A percentile compares a stretch with the other conserved stretches of the same genome.
phyloP scores from a whole-genome alignment of 257 asterid species.

The Catharanthus roseus region DNA sequence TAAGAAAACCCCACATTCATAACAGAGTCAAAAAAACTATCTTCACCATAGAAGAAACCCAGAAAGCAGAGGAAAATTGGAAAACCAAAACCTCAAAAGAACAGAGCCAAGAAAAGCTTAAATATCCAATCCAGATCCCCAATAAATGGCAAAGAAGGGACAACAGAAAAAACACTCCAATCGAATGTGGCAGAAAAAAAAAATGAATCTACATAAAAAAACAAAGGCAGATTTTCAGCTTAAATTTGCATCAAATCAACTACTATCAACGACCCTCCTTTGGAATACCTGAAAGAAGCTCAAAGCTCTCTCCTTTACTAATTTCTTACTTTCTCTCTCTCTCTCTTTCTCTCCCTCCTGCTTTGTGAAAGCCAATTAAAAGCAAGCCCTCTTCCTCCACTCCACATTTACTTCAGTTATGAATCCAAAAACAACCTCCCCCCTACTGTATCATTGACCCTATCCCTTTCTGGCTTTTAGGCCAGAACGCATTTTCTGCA shows the following conservation, averaged over 20 bases:
- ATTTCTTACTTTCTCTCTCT: not conserved
- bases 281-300: slow-evolving; percentile 35
- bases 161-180: slow-evolving; percentile 13
- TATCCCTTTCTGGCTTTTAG: slow-evolving; percentile 9
- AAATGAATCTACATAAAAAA: slow-evolving; percentile 16
- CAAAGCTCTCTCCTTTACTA: slow-evolving; percentile 10
- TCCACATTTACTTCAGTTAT: slow-evolving; percentile 62
- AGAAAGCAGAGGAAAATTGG: slow-evolving; percentile 6
- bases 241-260: slow-evolving; percentile 17
- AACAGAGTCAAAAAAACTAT: slow-evolving; percentile 3
- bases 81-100: slow-evolving; percentile 11
- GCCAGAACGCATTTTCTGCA: slow-evolving; percentile 9
- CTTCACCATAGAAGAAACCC: not conserved
- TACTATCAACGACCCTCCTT: slow-evolving; percentile 26
- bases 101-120: not conserved
- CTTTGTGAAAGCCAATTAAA: slow-evolving; percentile 36
- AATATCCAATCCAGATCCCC: slow-evolving; percentile 59
- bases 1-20: slow-evolving; percentile 25
- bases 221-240: slow-evolving; percentile 24
- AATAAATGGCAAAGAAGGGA: slow-evolving; percentile 22
- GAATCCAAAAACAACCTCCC: slow-evolving; percentile 44
- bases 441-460: slow-evolving; percentile 45
- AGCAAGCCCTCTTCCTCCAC: slow-evolving; percentile 54
- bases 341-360: slow-evolving; percentile 19
- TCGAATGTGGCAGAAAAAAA: slow-evolving; percentile 15